phyloP scores from a whole-genome alignment of 768 basidiomycete genomes.

The Leccinum uliginosum region DNA sequence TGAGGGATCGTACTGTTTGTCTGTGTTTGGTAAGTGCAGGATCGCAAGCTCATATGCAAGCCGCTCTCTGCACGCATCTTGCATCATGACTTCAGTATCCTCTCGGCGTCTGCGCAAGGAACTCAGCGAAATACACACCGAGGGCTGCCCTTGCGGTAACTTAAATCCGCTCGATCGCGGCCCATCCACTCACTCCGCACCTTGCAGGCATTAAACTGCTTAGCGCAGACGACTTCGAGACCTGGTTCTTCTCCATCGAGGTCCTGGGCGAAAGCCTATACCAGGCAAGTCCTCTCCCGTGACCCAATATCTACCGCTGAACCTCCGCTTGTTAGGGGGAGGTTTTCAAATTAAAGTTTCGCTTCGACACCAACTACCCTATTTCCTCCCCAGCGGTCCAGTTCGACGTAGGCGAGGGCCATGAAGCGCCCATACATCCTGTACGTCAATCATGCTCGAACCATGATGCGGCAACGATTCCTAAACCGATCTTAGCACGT shows the following conservation, averaged over 20 bases:
- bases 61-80: constrained; percentile 7
- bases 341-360: constrained; percentile 72
- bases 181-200: constrained; percentile 2
- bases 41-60: constrained; percentile 6
- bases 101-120: constrained; percentile 67
- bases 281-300: constrained; percentile 41
- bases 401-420: constrained; percentile 65
- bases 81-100: constrained; percentile 58
- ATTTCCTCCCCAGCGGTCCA: constrained; percentile 87
- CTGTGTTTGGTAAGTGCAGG: constrained; percentile 28
- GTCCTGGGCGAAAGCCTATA: constrained; percentile 83
- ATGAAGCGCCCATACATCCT: constrained; percentile 73
- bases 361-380: constrained; percentile 78
- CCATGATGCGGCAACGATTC: constrained; percentile 2
- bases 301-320: neutral
- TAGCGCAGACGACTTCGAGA: constrained; percentile 71
- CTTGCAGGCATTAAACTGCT: constrained; percentile 64
- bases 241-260: constrained; percentile 76
- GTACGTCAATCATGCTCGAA: constrained; percentile 39
- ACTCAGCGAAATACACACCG: constrained; percentile 58
- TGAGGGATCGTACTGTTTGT: constrained; percentile 35
- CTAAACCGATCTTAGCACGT: constrained; percentile 54
- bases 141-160: constrained; percentile 65
- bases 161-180: neutral
- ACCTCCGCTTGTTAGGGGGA: constrained; percentile 52